These are phyloP conservation scores for Kalanchoe fedtschenkoi DNA, from an alignment of 164 flowering plant species.

Conservation along the genomic window DNA sequence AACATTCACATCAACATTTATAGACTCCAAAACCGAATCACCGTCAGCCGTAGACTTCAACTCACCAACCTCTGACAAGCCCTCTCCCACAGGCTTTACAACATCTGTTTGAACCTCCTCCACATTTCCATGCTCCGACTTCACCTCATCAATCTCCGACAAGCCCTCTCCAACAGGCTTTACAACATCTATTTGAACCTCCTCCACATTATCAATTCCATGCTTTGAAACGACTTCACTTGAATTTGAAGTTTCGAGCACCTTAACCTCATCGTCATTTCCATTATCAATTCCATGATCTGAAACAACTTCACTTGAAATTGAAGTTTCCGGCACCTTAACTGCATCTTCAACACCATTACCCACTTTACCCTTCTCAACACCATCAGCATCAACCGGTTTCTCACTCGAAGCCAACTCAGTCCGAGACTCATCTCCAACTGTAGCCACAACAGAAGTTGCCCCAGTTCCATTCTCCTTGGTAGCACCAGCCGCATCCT, in stretches of 20 bases:
- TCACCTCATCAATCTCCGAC: constrained; percentile 2
- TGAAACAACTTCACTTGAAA: not conserved
- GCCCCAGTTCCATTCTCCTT: no score
- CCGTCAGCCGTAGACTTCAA: constrained; percentile 3
- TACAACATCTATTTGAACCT: not conserved
- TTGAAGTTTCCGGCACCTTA: no score
- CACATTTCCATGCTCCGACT: not conserved
- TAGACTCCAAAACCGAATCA: constrained; percentile 8
- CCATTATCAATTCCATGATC: no score
- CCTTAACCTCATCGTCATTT: no score
- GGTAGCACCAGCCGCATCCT: not conserved
- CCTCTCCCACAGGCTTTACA: constrained; percentile 1
- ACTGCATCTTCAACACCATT: not conserved
- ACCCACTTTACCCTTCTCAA: not conserved
- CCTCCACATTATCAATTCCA: not conserved
- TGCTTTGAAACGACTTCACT: no score
- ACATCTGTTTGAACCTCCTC: constrained; percentile 1
- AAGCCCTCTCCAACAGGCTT: not conserved
- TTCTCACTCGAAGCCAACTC: no score
- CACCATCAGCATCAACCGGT: not conserved
- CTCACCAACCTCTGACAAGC: not conserved
- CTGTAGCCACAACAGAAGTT: not conserved
- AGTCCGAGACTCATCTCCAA: not conserved
- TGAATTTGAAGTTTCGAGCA: no score
- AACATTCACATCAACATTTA: constrained; percentile 1